A percentile compares a stretch with the other conserved stretches of the same genome.
phyloP scores from a whole-genome alignment of 1,284 basidiomycete genomes.

The Trichosporon faecale region DNA sequence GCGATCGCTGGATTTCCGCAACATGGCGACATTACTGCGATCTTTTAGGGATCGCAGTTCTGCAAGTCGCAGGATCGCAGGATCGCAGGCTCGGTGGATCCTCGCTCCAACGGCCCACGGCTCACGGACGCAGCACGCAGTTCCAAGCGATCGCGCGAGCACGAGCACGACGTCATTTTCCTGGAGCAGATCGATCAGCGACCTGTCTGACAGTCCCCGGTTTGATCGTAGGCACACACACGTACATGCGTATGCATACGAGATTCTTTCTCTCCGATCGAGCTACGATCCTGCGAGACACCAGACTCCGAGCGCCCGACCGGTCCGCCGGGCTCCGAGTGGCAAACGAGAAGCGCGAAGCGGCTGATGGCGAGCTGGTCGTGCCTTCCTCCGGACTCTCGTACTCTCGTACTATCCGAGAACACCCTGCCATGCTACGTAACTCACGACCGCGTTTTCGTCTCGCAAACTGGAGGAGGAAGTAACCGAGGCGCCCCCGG shows the following conservation, averaged over 20 bases:
- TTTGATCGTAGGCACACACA: background rate
- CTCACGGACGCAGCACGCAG: background rate
- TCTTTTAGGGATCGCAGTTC: background rate
- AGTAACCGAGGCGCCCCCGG: too few species aligned
- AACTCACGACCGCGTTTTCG: too few species aligned
- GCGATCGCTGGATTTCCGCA: background rate
- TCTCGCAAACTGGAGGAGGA: too few species aligned
- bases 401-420: too few species aligned
- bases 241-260: background rate
- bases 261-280: background rate
- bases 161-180: background rate
- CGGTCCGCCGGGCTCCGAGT: background rate
- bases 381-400: too few species aligned
- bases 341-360: background rate
- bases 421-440: too few species aligned
- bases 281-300: background rate
- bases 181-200: background rate
- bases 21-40: background rate
- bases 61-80: background rate
- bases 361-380: too few species aligned
- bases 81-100: background rate
- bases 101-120: background rate
- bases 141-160: background rate
- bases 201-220: too few species aligned
- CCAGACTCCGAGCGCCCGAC: background rate